These are phyloP conservation scores for Tuber calosporum DNA, from an alignment of 495 filamentous ascomycete species.

Conservation along the genomic window DNA sequence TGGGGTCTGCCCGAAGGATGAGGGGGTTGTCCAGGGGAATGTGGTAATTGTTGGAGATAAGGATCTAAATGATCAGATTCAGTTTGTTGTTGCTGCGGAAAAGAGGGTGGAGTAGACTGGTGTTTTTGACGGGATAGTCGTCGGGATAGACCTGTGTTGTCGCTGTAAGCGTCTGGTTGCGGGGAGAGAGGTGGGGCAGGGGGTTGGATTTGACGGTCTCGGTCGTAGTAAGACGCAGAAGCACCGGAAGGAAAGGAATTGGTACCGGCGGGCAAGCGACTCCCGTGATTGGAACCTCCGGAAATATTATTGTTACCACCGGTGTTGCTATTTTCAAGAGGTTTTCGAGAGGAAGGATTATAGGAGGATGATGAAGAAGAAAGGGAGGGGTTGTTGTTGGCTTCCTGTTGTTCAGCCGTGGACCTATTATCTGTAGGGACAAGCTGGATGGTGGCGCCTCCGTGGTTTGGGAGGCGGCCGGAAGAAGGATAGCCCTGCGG, in stretches of 20 bases:
- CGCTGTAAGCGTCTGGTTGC: conserved; percentile 22
- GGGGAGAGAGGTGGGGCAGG: conserved; percentile 26
- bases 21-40: conserved; percentile 12
- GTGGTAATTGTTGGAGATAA: conserved; percentile 32
- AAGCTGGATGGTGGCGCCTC: conserved; percentile 23
- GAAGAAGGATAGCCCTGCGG: conserved; percentile 11
- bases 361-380: conserved; percentile 25
- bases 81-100: conserved; percentile 17
- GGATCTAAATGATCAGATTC: conserved; percentile 31
- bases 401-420: conserved; percentile 28
- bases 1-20: conserved; percentile 30
- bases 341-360: conserved; percentile 18
- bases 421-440: conserved; percentile 28
- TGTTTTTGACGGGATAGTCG: conserved; percentile 29
- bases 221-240: conserved; percentile 16
- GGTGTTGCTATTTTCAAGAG: conserved; percentile 7
- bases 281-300: conserved; percentile 1
- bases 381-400: conserved; percentile 30
- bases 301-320: neutral
- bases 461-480: conserved; percentile 13
- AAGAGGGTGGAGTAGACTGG: conserved; percentile 14
- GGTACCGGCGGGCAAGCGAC: conserved; percentile 5
- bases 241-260: neutral
- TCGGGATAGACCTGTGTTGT: conserved; percentile 14
- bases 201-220: conserved; percentile 15